A percentile compares a stretch with the other conserved stretches of the same genome.
These are phyloP conservation scores for Globisporangium canariense DNA, from an alignment of 352 stramenopile genomes.

Conservation along the genomic window DNA sequence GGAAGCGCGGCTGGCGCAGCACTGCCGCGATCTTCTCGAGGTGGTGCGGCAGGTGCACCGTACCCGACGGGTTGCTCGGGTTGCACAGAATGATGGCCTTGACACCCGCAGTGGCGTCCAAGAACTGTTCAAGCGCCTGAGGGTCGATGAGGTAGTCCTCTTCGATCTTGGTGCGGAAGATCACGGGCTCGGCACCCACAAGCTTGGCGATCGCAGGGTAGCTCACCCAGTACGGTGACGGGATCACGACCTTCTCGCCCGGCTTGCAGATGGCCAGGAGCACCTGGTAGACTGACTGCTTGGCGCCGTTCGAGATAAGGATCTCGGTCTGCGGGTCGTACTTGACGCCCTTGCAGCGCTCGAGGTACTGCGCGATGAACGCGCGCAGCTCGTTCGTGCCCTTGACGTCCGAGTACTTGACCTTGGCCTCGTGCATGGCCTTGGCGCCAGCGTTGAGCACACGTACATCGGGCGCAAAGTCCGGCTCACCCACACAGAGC, in stretches of 20 bases:
- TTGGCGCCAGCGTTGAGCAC: conserved; percentile 90
- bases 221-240: conserved; percentile 95
- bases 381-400: conserved; percentile 86
- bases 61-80: conserved; percentile 94
- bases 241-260: conserved; percentile 94
- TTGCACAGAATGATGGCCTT: conserved; percentile 96
- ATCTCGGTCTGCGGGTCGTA: conserved; percentile 92
- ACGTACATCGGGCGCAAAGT: conserved; percentile 89
- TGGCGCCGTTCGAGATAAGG: conserved; percentile 95
- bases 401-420: conserved; percentile 95
- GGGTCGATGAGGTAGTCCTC: conserved; percentile 92
- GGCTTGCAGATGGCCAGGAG: conserved; percentile 88
- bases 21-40: conserved; percentile 54
- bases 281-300: conserved; percentile 93
- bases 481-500: conserved; percentile 95
- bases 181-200: conserved; percentile 83
- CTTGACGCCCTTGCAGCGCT: conserved; percentile 85
- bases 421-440: conserved; percentile 73
- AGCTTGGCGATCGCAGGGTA: conserved; percentile 97
- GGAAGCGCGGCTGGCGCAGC: conserved; percentile 55
- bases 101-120: conserved; percentile 66
- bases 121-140: conserved; percentile 58
- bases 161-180: conserved; percentile 89
- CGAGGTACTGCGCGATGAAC: conserved; percentile 89
- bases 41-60: conserved; percentile 60